Evolutionary conservation across 306 rosid genomes (phyloP), one percentile per base, ranked within the genome.

Genomic region (Quercus variabilis): DNA sequence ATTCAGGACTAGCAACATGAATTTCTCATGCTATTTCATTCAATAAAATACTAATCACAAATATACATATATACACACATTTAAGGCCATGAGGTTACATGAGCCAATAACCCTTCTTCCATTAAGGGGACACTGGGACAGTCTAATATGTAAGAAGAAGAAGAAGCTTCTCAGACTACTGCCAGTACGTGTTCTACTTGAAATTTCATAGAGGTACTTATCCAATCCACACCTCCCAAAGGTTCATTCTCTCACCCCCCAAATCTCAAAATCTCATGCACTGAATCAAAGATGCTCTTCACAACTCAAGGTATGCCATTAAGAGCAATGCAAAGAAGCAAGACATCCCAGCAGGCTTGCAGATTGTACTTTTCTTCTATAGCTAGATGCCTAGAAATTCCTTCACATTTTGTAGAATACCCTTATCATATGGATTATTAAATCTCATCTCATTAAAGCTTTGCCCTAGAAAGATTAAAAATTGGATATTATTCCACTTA

Each of bases 351-450:
- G 51, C 13, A 73, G 69, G 54, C 56, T 33, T 35, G 20, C 71
- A 25, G 73, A 70, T 5, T 28, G 11, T 31, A 17, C 59, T 59
- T 76, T 56, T 71, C 7, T 76, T 71, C 74, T 41, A 68, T 76
- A 11, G 65, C 60, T 43, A 86, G 35, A 70, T 81, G 81, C 31
- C 60, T 31, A 88, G 35, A 70, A 86, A 83, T 25, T 81, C 86
- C 84, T 76, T 79, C 76, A 83, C 79, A 77, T 85, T 88, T 55
- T 81, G 83, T 35, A 81, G 15, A 56, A 85, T 55, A 73, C 88
- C 89, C 76, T 76, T 83, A 69, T 85, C 77, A 30, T 85, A 85
- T n/a, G 89, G 89, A 80, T 88, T 88, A 69, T 20, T 35, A 76
- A 88, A 85, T 76, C 77, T 76, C 30, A 65, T 26, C 60, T 75